These are phyloP conservation scores for Dryas drummondii DNA, from an alignment of 306 rosid genomes.

Conservation along the genomic window DNA sequence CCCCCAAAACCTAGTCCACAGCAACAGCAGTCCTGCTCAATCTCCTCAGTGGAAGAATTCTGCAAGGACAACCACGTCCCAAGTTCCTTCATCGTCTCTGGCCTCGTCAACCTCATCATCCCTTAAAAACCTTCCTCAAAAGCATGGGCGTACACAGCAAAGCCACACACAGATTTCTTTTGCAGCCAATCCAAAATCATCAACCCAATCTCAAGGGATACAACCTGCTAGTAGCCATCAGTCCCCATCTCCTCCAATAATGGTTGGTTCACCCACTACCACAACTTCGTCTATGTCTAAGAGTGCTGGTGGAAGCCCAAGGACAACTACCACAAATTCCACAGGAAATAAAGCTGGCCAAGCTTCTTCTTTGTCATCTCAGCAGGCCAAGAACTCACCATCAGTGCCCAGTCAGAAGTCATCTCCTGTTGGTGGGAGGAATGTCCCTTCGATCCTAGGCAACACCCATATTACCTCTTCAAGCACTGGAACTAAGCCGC, in stretches of 20 bases:
- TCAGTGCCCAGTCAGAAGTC: conserved; percentile 57
- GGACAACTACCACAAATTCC: conserved; percentile 61
- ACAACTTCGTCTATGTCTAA: conserved; percentile 83
- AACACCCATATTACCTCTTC: conserved; percentile 59
- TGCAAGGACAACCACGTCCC: conserved; percentile 50
- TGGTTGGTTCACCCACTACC: conserved; percentile 82
- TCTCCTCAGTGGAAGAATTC: conserved; percentile 91
- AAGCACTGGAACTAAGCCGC: conserved; percentile 47
- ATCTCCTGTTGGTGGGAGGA: conserved; percentile 82
- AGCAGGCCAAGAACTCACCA: conserved; percentile 63
- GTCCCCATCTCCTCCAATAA: conserved; percentile 72
- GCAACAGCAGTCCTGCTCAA: conserved; percentile 63
- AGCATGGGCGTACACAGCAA: conserved; percentile 69
- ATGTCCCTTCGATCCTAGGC: conserved; percentile 69
- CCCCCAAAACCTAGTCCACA: conserved; percentile 70
- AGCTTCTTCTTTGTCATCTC: conserved; percentile 61
- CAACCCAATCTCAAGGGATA: conserved; percentile 55
- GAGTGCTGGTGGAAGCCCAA: conserved; percentile 88
- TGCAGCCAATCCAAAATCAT: conserved; percentile 63
- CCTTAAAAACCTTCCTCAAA: conserved; percentile 59
- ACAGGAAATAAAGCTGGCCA: conserved; percentile 64
- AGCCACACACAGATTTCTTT: conserved; percentile 81
- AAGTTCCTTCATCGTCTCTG: conserved; percentile 54
- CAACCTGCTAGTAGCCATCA: conserved; percentile 59
- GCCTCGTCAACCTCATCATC: conserved; percentile 65